Evolutionary conservation across 768 basidiomycete genomes (phyloP).

Genomic region (Kwoniella sp.): DNA sequence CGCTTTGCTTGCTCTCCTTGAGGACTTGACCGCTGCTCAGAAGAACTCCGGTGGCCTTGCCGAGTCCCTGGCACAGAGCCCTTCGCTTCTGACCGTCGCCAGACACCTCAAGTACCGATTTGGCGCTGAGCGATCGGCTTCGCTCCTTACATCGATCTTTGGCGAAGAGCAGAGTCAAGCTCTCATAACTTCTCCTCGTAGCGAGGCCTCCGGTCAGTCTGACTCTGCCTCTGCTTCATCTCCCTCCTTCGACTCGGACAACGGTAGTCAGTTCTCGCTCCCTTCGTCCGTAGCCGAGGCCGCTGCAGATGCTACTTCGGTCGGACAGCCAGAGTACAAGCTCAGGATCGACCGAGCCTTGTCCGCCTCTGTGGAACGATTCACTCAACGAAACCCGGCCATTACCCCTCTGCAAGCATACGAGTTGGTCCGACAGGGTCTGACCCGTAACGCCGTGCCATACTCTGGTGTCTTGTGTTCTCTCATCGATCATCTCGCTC

Average conservation of each 20-base stretch:
- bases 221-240: conserved; percentile 5
- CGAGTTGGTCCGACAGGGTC: conserved; percentile 52
- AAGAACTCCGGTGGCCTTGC: background rate
- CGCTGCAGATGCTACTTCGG: background rate
- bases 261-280: background rate
- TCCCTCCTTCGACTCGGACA: background rate
- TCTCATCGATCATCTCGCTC: conserved; percentile 67
- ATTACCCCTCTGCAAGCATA: conserved; percentile 54
- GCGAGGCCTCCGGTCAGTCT: background rate
- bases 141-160: conserved; percentile 5
- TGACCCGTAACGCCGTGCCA: conserved; percentile 19
- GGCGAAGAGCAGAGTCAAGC: conserved; percentile 4
- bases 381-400: conserved; percentile 24
- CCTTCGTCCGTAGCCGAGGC: background rate
- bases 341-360: conserved; percentile 13
- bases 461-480: conserved; percentile 56
- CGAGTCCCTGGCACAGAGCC: background rate
- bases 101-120: conserved; percentile 8
- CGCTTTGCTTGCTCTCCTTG: conserved; percentile 16
- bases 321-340: background rate
- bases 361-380: conserved; percentile 23
- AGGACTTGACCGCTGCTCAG: conserved; percentile 11
- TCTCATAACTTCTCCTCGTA: no score
- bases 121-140: conserved; percentile 5
- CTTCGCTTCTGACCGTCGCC: background rate